Conservation (phyloP, 495 filamentous ascomycete species). For the Aspergillus indologenus region DNA sequence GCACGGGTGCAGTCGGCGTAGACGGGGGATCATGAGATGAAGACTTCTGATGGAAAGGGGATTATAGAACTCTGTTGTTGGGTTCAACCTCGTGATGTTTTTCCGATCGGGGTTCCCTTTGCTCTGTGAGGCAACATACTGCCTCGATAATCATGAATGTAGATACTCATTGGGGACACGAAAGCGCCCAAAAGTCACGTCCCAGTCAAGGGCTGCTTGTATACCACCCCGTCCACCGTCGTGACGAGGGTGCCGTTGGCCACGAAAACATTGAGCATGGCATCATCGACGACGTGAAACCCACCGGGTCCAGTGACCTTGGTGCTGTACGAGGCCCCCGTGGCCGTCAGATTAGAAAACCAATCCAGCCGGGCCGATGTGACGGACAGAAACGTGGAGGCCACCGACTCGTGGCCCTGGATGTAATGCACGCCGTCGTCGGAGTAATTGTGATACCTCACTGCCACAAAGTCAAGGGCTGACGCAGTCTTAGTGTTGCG, state of each 20-base stretch:
- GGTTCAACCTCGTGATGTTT: no score
- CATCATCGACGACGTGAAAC: constrained; percentile 22
- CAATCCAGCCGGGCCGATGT: constrained; percentile 18
- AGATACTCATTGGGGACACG: no score
- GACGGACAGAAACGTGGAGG: neutral
- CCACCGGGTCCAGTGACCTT: constrained; percentile 23
- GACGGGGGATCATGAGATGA: no score
- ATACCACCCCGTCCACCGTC: constrained; percentile 19
- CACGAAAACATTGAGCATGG: constrained; percentile 20
- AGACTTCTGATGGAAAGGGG: no score
- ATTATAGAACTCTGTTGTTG: no score
- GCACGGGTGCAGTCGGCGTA: neutral
- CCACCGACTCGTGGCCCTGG: constrained; percentile 17
- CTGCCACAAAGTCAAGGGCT: constrained; percentile 15
- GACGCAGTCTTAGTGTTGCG: neutral
- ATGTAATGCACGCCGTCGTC: constrained; percentile 21
- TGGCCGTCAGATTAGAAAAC: constrained; percentile 19
- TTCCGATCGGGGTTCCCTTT: no score
- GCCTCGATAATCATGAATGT: no score
- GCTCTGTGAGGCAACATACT: no score
- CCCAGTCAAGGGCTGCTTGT: constrained; percentile 24
- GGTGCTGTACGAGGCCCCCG: constrained; percentile 11
- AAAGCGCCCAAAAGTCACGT: constrained; percentile 1
- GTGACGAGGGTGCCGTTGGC: constrained; percentile 27
- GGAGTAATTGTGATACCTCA: constrained; percentile 21